Conservation (phyloP, 768 basidiomycete genomes). For the Mycena metata region DNA sequence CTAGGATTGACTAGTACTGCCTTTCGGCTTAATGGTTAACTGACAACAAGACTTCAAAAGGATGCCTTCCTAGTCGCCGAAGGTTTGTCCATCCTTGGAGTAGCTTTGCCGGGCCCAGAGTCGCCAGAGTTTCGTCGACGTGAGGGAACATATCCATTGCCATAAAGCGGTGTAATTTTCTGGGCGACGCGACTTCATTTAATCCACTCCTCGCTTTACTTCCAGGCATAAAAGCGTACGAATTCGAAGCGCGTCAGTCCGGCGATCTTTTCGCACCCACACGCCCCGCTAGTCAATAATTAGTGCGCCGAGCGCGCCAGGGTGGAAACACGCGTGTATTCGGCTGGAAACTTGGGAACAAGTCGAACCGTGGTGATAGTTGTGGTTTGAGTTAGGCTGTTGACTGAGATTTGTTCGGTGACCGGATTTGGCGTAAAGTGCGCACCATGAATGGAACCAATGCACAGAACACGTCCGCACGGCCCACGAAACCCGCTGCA, state of each 20-base stretch:
- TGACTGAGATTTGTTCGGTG: conserved; percentile 16
- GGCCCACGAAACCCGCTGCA: conserved; percentile 61
- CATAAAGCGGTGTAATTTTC: too few relatives aligned
- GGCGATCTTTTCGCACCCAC: conserved; percentile 12
- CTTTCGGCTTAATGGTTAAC: too few relatives aligned
- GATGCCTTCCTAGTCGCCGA: too few relatives aligned
- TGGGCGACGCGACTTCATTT: neutral
- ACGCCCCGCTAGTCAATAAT: neutral
- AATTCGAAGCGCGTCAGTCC: conserved; percentile 7
- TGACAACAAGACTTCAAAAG: too few relatives aligned
- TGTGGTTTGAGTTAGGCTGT: neutral
- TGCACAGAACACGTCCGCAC: conserved; percentile 54
- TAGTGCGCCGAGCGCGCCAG: neutral
- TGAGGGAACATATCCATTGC: too few relatives aligned
- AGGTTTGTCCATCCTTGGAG: neutral
- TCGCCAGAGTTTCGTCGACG: too few relatives aligned
- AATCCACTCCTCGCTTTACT: neutral
- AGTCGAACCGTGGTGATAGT: neutral
- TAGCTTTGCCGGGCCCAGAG: too few relatives aligned
- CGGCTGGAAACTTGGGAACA: too few relatives aligned
- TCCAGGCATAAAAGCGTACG: neutral
- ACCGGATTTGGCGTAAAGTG: conserved; percentile 24
- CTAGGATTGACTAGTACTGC: too few relatives aligned
- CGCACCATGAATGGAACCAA: conserved; percentile 66
- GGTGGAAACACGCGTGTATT: neutral